Evolutionary conservation across 139 green algal species (phyloP).

Genomic region (Chlamydomonas sphaeroides): DNA sequence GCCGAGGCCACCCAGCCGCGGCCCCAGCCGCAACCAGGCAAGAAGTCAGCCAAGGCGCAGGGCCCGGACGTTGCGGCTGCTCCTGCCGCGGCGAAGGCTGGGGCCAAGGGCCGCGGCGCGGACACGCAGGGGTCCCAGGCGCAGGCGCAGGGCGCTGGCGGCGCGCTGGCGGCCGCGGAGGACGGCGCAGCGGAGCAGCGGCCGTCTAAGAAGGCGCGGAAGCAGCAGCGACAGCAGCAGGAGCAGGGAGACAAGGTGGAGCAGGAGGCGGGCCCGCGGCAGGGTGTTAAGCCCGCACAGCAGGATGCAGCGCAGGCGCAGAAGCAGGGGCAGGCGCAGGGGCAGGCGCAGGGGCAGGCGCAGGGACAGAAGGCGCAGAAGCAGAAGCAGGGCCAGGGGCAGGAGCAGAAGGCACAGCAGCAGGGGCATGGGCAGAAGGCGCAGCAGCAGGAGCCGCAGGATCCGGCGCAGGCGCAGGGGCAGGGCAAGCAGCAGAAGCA

Average conservation of each 20-base stretch:
- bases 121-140: no score
- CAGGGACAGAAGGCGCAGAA: background rate
- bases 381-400: slow-evolving; percentile 20
- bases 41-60: no score
- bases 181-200: background rate
- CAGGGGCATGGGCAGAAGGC: background rate
- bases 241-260: slow-evolving; percentile 22
- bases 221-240: slow-evolving; percentile 13
- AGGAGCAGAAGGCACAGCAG: background rate
- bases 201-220: background rate
- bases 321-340: slow-evolving; percentile 19
- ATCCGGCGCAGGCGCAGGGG: no score
- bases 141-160: background rate
- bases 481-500: background rate
- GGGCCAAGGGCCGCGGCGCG: no score
- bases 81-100: no score
- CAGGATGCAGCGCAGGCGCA: background rate
- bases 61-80: no score
- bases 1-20: no score
- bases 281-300: no score
- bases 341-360: background rate
- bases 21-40: no score
- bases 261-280: slow-evolving; percentile 14
- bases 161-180: no score
- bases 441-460: background rate